Evolutionary conservation across 768 basidiomycete genomes (phyloP), one percentile per base, ranked within the genome.

Genomic region (Phylloporus arenicola): DNA sequence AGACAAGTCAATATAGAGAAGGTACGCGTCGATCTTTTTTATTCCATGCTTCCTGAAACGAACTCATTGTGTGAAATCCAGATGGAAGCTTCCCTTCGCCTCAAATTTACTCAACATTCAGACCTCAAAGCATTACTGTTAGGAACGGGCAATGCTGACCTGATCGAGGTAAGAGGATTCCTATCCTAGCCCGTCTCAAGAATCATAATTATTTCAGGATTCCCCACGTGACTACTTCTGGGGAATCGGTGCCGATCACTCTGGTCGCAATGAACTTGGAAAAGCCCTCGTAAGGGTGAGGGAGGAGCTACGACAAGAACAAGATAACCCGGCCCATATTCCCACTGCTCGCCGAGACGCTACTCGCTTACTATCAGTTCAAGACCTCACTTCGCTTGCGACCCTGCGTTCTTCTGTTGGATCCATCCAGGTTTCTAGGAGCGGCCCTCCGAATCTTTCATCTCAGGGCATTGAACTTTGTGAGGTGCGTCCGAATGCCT

Each of bases 201-300:
- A 45, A 29, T 49, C 27, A 45, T 17, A 47, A n/a, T 6, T 16
- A 4, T 20, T 10, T 27, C 54, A 86, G 84, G 78, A 84, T 59
- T 86, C 84, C n/a, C 81, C 82, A 51, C 83, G 80, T 55, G 86
- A 88, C 64, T 73, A 83, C 35, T 87, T 87, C 66, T 88, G 86
- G 85, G 86, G 86, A n/a, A 66, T 81, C 53, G 86, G 86, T 6
- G 71, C 76, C 34, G 82, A 88, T 63, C 70, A 75, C 24, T 69
- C 73, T 58, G 86, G 86, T 19, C 78, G 80, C 35, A 88, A 88
- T 55, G 84, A 88, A 63, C 77, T 88, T 29, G 87, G 86, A 37
- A 85, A 82, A 62, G 80, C 82, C 11, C 74, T 88, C 11, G 77
- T 80, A 56, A 77, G 83, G 55, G 68, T 88, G 56, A 73, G 86